Conservation (phyloP, 495 filamentous ascomycete species). For the Trichoderma asperelloides region DNA sequence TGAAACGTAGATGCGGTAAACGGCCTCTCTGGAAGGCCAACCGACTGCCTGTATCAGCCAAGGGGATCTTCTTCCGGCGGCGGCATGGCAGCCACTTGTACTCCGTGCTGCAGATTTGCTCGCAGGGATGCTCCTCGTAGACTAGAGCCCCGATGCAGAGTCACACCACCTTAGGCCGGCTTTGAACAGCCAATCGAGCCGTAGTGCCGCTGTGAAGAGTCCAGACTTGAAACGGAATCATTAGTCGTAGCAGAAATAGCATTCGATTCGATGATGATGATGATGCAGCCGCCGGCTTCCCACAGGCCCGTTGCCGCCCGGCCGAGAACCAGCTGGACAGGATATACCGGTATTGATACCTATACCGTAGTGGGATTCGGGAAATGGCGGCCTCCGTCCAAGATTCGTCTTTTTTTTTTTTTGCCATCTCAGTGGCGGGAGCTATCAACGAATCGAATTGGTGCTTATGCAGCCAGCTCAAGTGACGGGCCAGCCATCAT, state of each 20-base stretch:
- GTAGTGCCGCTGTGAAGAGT: background rate
- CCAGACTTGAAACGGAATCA: background rate
- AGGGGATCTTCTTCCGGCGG: background rate
- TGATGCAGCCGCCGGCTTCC: background rate
- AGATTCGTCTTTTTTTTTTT: background rate
- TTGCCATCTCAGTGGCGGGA: background rate
- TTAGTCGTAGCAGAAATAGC: background rate
- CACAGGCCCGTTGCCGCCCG: background rate
- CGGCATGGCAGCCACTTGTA: background rate
- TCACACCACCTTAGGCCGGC: constrained; percentile 3
- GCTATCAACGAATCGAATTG: background rate
- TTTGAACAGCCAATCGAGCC: background rate
- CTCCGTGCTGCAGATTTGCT: background rate
- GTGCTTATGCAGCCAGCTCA: background rate
- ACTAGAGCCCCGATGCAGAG: background rate
- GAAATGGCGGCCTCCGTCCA: background rate
- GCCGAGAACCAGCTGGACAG: background rate
- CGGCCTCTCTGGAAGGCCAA: background rate
- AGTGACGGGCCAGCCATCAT: constrained; percentile 1
- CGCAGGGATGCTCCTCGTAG: background rate
- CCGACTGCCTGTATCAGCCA: background rate
- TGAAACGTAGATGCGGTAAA: background rate
- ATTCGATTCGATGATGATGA: background rate
- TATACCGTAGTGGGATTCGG: background rate
- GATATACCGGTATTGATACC: too few species aligned